Evolutionary conservation across 2,329 filamentous ascomycete species (phyloP), one percentile per base, ranked within the genome.

Genomic region (Tolypocladium album): DNA sequence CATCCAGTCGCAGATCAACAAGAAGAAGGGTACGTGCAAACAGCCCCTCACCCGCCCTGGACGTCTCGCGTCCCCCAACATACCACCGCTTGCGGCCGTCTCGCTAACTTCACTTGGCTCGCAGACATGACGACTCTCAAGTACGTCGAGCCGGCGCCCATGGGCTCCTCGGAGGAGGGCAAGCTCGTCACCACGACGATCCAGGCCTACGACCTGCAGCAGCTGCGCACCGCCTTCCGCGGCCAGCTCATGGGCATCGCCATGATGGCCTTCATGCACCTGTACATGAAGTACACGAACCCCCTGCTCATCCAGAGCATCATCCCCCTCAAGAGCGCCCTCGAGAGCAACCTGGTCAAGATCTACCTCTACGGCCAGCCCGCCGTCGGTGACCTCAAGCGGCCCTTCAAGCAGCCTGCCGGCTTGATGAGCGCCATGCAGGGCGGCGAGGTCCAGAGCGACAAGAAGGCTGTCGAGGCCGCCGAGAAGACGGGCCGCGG

Each of bases 211-310:
- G 94, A 99, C 76, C 82, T 86, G 70, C 79, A 83, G 69, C 93
- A 97, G 80, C 83, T 97, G 72, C 89, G 89, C 78, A 81, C 84
- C 65, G 83, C 91, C 66, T 90, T 93, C 83, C 94, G 94, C 76
- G 84, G 88, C 65, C 93, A 97, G 80, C 79, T 95, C 70, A 97
- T 96, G 90, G 94, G 94, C 62, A 82, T 99, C 61, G 92, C 84
- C 75, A 99, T 99, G 92, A 97, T 99, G 93, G 86, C 78, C 63
- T 90, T 97, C 72, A 97, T 99, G 93, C 94, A 99, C 80, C 67
- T 99, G 63, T 99, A 97, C 87, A 89, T 99, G 83, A 92, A 97
- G 77, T 99, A 97, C 88, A 97, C 92, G 80, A 99, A 97, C 86
- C 94, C 94, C 50, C 89, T 99, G 58, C 82, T 97, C 71, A 96